Evolutionary conservation across 2,329 filamentous ascomycete species (phyloP).

Genomic region (Curvularia eragrostidis): DNA sequence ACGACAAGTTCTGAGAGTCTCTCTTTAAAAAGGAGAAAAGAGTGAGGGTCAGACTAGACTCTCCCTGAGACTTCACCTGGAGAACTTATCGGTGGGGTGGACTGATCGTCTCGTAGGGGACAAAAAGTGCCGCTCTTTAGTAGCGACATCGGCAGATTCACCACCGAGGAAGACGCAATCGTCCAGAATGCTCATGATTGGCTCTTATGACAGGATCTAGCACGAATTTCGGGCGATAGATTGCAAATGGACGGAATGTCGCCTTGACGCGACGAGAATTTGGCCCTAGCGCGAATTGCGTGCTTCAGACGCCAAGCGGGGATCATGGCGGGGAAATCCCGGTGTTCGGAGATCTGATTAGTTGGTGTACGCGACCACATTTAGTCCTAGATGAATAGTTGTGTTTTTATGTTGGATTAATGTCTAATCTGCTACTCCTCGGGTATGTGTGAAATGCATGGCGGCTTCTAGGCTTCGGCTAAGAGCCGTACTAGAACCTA

Average conservation of each 20-base stretch:
- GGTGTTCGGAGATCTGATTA: constrained; percentile 33
- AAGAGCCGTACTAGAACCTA: not conserved
- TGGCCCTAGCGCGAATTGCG: constrained; percentile 40
- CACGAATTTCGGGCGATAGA: constrained; percentile 35
- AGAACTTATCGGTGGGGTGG: constrained; percentile 16
- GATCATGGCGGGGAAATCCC: constrained; percentile 21
- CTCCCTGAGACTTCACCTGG: constrained; percentile 25
- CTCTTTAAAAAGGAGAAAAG: constrained; percentile 17
- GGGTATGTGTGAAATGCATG: not conserved
- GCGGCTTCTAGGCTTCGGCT: not conserved
- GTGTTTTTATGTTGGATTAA: not conserved
- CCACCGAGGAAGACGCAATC: constrained; percentile 36
- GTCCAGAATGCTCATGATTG: constrained; percentile 37
- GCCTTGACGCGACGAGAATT: constrained; percentile 37
- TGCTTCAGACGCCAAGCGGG: constrained; percentile 20
- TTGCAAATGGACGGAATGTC: constrained; percentile 32
- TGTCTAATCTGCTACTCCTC: not conserved
- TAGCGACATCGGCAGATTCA: constrained; percentile 41
- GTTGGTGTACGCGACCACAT: too few species aligned
- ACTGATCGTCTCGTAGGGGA: constrained; percentile 21
- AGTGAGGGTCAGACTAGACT: constrained; percentile 15
- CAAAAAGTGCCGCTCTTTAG: constrained; percentile 26
- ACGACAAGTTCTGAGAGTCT: constrained; percentile 11
- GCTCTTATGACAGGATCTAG: constrained; percentile 22
- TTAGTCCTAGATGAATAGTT: not conserved